Evolutionary conservation across 495 filamentous ascomycete species (phyloP).

Genomic region (Neurospora hispaniola): DNA sequence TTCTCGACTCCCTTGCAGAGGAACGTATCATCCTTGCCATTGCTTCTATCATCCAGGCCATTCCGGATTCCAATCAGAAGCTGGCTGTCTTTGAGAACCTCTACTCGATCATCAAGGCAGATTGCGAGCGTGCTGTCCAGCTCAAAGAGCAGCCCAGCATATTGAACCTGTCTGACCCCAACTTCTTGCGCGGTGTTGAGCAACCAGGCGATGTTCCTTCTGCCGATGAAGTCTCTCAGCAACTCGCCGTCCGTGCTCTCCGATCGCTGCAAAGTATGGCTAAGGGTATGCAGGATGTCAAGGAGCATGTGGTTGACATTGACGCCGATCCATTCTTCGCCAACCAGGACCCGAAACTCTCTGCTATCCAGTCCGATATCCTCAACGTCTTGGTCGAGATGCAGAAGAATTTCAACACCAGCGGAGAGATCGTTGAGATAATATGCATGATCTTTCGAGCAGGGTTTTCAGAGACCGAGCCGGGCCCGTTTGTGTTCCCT

Average conservation of each 20-base stretch:
- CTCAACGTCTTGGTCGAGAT: slow-evolving; percentile 42
- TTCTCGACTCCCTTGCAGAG: slow-evolving; percentile 60
- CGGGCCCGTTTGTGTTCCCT: slow-evolving; percentile 70
- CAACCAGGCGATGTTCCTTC: slow-evolving; percentile 13
- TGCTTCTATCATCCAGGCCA: slow-evolving; percentile 71
- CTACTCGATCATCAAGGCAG: slow-evolving; percentile 51
- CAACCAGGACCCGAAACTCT: slow-evolving; percentile 5
- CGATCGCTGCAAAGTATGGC: slow-evolving; percentile 68
- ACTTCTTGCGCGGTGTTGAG: slow-evolving; percentile 20
- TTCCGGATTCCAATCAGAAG: slow-evolving; percentile 53
- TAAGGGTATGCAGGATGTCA: slow-evolving; percentile 63
- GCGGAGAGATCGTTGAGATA: slow-evolving; percentile 62
- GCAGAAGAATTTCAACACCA: slow-evolving; percentile 44
- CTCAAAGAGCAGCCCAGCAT: slow-evolving; percentile 22
- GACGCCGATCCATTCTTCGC: slow-evolving; percentile 27
- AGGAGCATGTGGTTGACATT: slow-evolving; percentile 59
- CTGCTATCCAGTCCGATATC: slow-evolving; percentile 33
- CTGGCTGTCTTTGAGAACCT: slow-evolving; percentile 51
- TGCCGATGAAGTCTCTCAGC: slow-evolving; percentile 32
- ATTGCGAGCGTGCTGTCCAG: slow-evolving; percentile 38
- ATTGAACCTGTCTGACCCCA: slow-evolving; percentile 25
- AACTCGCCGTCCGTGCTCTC: slow-evolving; percentile 53
- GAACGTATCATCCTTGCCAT: slow-evolving; percentile 76
- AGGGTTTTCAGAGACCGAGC: slow-evolving; percentile 67
- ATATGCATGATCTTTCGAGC: slow-evolving; percentile 65